Evolutionary conservation across 805 yeast species (phyloP), one percentile per base, ranked within the genome.

Genomic region (Metschnikowia sp.): DNA sequence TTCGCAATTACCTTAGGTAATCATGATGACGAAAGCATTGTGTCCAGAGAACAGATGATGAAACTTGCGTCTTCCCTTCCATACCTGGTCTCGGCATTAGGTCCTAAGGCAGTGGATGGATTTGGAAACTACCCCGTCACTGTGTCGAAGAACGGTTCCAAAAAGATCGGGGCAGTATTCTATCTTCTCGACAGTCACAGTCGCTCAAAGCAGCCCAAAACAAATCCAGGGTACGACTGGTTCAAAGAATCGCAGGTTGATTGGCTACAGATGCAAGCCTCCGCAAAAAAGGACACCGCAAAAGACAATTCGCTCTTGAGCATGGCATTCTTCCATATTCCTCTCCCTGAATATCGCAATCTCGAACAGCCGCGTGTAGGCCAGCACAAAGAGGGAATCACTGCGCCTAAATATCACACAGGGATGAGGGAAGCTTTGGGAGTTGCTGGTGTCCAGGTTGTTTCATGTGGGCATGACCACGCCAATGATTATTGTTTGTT

Each of bases 291-390:
- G 42, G 54, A 66, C 39, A 52, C 59, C 44, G 54, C 63, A 13
- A 52, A 18, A 12, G 36, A 39, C 31, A 36, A 62, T 29, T 61
- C 68, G 4, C 84, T 80, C 34, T 59, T 88, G 51, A 76, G 89
- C 10, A 82, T 94, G 89, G 96, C 96, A 0, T 92, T 94, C 58
- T 87, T 91, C 75, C 99, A 94, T 62, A 91, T 94, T 30, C 99
- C 99, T 0, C 55, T 91, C 13, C 94, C 96, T 1, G 98, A 94
- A 64, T 91, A 81, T 63, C 68, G 81, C 48, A 75, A 84, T 50
- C 44, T 70, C 19, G 57, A 66, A 39, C 72, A 65, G 50, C 69
- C 74, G 9, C 56, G 74, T n/a, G 71, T 84, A 6, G 99, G 99
- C 0, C 64, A 66, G 22, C 66, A 63, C 42, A 78, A 79, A 48